These are phyloP conservation scores for Histomonas meleagridis DNA, from an alignment of 208 protist genomes.

Conservation along the genomic window DNA sequence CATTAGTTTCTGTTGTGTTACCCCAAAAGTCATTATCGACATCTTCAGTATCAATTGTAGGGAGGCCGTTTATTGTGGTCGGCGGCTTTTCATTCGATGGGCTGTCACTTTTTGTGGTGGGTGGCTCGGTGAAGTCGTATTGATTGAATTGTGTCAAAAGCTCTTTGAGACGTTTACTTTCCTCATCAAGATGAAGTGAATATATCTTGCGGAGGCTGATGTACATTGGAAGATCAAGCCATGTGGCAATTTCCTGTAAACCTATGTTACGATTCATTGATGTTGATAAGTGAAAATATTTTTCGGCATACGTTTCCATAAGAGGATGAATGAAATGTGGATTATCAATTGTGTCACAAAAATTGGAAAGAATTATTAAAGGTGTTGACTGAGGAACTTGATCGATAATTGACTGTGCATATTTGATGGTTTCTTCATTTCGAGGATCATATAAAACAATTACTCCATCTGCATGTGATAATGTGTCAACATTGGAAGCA, in stretches of 20 bases:
- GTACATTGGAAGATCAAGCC: background rate
- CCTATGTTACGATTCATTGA: conserved; percentile 21
- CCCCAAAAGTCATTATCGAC: too few species aligned
- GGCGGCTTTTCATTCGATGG: background rate
- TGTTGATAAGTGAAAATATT: background rate
- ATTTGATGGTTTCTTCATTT: background rate
- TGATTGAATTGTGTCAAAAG: background rate
- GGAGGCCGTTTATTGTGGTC: background rate
- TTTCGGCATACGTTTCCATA: background rate
- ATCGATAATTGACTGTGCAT: background rate
- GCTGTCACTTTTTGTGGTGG: background rate
- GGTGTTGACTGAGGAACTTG: background rate
- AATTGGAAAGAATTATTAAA: background rate
- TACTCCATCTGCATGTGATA: background rate
- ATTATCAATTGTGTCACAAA: background rate
- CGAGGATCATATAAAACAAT: background rate
- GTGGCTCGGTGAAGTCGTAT: background rate
- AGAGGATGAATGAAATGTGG: background rate
- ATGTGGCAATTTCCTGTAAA: background rate
- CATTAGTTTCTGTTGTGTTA: too few species aligned
- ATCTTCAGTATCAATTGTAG: background rate
- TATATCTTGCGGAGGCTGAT: background rate
- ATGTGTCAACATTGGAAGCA: background rate
- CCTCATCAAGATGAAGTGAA: background rate
- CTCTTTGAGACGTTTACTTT: background rate